Percentiles rank a stretch among this genome's conserved stretches.
Evolutionary conservation across 1,284 basidiomycete species (phyloP).

Genomic region (Ceratobasidium sp.): DNA sequence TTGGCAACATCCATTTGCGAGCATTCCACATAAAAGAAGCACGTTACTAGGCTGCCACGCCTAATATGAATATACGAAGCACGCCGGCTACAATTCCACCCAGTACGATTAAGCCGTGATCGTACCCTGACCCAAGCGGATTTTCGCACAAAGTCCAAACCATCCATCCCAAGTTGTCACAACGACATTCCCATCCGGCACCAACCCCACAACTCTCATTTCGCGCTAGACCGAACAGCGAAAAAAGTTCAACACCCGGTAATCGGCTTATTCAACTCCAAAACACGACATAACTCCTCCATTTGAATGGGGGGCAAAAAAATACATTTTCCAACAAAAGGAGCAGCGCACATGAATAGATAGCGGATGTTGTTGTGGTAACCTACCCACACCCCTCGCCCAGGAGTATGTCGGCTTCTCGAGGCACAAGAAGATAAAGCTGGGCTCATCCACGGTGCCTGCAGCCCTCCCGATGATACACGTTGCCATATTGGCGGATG

Average conservation of each 20-base stretch:
- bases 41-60: too few species aligned
- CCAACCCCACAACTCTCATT: not conserved
- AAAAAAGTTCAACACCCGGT: not conserved
- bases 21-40: too few species aligned
- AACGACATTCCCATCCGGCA: not conserved
- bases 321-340: not conserved
- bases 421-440: too few species aligned
- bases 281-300: not conserved
- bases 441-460: not conserved
- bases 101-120: too few species aligned
- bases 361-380: not conserved
- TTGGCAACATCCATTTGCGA: too few species aligned
- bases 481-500: conserved; percentile 24
- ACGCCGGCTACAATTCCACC: too few species aligned
- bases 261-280: too few species aligned
- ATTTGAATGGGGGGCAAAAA: not conserved
- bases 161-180: not conserved
- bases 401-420: too few species aligned
- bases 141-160: not conserved
- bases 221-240: not conserved
- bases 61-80: too few species aligned
- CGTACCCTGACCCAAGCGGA: too few species aligned
- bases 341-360: not conserved
- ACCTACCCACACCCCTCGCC: too few species aligned
- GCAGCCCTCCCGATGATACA: conserved; percentile 18